Base-by-base conservation (phyloP, 441 rosid species). In the Croton laevigatus region DNA sequence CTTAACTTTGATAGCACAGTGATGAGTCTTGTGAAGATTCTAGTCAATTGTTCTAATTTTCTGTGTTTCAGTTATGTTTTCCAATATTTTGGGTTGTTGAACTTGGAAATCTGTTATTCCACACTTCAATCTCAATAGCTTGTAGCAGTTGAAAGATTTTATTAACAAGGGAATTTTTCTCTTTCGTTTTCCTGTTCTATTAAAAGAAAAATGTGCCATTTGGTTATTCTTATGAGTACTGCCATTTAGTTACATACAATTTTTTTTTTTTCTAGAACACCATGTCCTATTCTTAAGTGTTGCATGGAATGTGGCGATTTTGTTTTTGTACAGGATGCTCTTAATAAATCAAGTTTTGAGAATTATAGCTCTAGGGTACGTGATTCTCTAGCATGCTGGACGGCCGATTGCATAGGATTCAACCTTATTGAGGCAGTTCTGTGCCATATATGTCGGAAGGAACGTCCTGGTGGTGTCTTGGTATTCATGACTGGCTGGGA, bases 401-500 rank as follows among this genome's bases (percentile, higher is more conserved):
- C 81, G 78, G 91, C 98, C 73, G 99, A 95, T 83, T 81, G 92
- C 84, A 84, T 93, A 74, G 99, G 99, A 68, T 95, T 95, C 80
- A 93, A 93, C 82, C 93, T 95, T 80, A 89, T 95, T 63, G 99
- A 95, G 81, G 93, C 98, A 65, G 97, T 89, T 67, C 84, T 93
- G 36, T 95, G 98, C 80, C 98, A 95, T 81, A 91, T 93, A 77
- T 91, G 99, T 72, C 90, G 99, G 63, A 95, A 95, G 83, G 97
- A 93, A 81, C 84, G 97, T 55, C 83, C 91, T 40, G 98, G 99
- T 45, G 97, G 97, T 81, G 97, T 89, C 61, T 86, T 95, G 75
- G 96, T 95, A 63, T 95, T 95, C 85, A 86, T 95, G 93, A 95
- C 99, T 76, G 99, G 99, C 45, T 95, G 99, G 99, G 99, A 93